Conservation (phyloP, 345 rosid species). For the Sonneratia caseolaris region DNA sequence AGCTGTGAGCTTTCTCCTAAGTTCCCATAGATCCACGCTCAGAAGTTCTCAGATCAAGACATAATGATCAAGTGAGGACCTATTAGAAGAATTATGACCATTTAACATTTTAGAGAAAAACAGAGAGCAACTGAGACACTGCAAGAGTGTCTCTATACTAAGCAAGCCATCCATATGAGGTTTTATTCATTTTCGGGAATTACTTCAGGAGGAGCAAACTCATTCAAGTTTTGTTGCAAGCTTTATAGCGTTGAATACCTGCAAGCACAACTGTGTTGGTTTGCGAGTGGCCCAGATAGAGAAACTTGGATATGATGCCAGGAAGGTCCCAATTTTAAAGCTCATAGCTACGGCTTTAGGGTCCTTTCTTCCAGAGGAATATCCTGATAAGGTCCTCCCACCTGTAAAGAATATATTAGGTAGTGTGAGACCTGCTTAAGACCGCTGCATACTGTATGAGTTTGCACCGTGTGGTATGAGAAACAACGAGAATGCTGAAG, state of each 20-base stretch:
- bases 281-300: constrained; percentile 61
- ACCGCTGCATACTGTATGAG: not conserved
- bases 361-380: constrained; percentile 88
- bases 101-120: not conserved
- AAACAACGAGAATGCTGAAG: not conserved
- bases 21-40: constrained; percentile 55
- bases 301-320: constrained; percentile 53
- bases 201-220: not conserved
- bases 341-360: constrained; percentile 49
- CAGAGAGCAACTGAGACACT: not conserved
- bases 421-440: not conserved
- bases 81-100: constrained; percentile 6
- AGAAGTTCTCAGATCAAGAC: constrained; percentile 62
- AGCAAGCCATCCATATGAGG: no score
- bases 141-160: no score
- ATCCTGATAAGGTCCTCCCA: constrained; percentile 93
- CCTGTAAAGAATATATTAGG: constrained; percentile 25
- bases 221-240: not conserved
- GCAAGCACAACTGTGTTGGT: constrained; percentile 75
- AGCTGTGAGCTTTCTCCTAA: constrained; percentile 26
- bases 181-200: no score
- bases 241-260: constrained; percentile 26
- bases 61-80: constrained; percentile 82
- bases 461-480: not conserved
- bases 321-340: constrained; percentile 47